Evolutionary conservation across 2,329 filamentous ascomycete genomes (phyloP).

Genomic region (Sporothrix luriei): DNA sequence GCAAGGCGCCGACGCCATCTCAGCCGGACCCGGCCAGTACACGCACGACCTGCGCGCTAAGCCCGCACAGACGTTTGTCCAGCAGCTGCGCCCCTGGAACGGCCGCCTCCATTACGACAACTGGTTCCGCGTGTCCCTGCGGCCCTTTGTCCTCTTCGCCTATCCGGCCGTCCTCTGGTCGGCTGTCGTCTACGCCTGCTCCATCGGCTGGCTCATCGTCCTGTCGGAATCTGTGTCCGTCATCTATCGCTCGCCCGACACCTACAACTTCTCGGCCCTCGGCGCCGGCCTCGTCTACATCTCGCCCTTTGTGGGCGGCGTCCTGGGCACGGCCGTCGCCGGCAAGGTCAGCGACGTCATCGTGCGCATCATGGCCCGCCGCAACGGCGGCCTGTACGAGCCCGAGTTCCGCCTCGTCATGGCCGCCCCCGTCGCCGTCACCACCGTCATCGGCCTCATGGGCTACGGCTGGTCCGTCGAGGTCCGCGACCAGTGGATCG

Average conservation of each 20-base stretch:
- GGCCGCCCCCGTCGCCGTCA: conserved; percentile 75
- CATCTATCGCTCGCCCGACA: conserved; percentile 69
- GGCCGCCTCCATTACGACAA: conserved; percentile 76
- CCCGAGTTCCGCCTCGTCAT: conserved; percentile 91
- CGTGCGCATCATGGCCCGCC: conserved; percentile 76
- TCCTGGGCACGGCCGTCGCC: conserved; percentile 88
- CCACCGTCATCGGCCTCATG: conserved; percentile 84
- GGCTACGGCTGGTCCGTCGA: conserved; percentile 93
- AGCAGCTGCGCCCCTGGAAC: conserved; percentile 75
- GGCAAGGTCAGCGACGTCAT: conserved; percentile 85
- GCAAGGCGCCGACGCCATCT: not conserved
- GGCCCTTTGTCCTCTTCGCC: conserved; percentile 82
- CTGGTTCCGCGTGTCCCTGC: conserved; percentile 75
- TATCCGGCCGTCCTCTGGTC: conserved; percentile 93
- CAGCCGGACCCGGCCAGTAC: conserved; percentile 50
- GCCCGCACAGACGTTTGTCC: conserved; percentile 69
- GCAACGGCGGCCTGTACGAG: conserved; percentile 92
- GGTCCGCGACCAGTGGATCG: conserved; percentile 74
- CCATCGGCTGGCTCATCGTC: conserved; percentile 93
- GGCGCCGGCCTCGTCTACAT: conserved; percentile 85
- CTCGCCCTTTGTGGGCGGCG: conserved; percentile 83
- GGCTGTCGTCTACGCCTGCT: conserved; percentile 78
- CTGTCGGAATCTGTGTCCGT: conserved; percentile 83
- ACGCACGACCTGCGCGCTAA: conserved; percentile 69
- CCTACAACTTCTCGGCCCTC: conserved; percentile 79